phyloP scores from a whole-genome alignment of 305 asterid species.

The Solanum chacoense region DNA sequence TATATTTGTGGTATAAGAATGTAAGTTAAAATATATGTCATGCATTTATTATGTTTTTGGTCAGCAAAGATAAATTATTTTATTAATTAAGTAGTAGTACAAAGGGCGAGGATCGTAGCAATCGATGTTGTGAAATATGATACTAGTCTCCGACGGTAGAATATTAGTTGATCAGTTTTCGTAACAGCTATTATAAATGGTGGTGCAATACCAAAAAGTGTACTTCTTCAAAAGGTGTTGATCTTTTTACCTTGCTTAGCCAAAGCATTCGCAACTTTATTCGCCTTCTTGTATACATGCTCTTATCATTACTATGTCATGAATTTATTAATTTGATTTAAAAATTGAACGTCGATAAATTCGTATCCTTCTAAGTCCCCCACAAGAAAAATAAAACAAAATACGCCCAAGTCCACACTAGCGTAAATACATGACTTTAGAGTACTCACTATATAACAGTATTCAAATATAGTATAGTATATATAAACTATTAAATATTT shows the following conservation, averaged over 20 bases:
- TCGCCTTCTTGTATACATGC: too few relatives aligned
- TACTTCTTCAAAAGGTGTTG: too few relatives aligned
- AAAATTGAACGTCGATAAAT: too few relatives aligned
- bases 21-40: background rate
- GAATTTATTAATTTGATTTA: too few relatives aligned
- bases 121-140: background rate
- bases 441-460: background rate
- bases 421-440: background rate
- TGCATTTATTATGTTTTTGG: background rate
- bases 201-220: too few relatives aligned
- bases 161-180: background rate
- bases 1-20: background rate
- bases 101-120: background rate
- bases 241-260: too few relatives aligned
- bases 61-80: too few relatives aligned
- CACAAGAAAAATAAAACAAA: too few relatives aligned
- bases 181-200: fast-evolving
- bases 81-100: too few relatives aligned
- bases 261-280: too few relatives aligned
- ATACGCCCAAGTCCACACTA: background rate
- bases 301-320: too few relatives aligned
- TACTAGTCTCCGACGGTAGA: too few relatives aligned
- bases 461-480: background rate
- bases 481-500: background rate
- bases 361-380: background rate